Conservation (phyloP, 179 eudicot genomes). For the Sideroxylon spinosum region DNA sequence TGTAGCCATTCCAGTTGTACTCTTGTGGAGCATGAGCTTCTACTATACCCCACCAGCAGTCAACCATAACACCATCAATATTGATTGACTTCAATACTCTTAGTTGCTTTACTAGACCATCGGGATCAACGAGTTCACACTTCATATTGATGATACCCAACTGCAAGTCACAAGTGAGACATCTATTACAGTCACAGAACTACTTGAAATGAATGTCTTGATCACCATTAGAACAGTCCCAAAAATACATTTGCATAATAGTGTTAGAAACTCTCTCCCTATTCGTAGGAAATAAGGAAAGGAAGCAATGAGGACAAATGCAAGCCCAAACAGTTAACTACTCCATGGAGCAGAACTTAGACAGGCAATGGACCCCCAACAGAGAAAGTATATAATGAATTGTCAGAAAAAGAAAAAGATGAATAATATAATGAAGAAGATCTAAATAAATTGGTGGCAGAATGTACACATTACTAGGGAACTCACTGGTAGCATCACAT, state of each 20-base stretch:
- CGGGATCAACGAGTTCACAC: constrained; percentile 82
- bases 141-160: constrained; percentile 85
- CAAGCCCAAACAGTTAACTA: not conserved
- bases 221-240: not conserved
- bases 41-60: constrained; percentile 99
- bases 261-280: not conserved
- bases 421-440: not conserved
- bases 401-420: not conserved
- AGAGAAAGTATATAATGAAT: not conserved
- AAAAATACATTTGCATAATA: not conserved
- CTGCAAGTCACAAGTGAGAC: constrained; percentile 40
- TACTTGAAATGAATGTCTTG: constrained; percentile 3
- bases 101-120: constrained; percentile 72
- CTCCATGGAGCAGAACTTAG: constrained; percentile 2
- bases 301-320: not conserved
- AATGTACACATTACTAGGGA: not conserved
- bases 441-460: not conserved
- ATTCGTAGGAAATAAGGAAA: not conserved
- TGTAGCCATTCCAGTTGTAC: constrained; percentile 94
- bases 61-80: constrained; percentile 78
- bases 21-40: constrained; percentile 92
- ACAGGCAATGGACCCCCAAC: not conserved
- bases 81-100: constrained; percentile 61
- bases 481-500: constrained; percentile 90
- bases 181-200: not conserved